Conservation (phyloP, 2,329 filamentous ascomycete species). For the Diaporthe capsici region DNA sequence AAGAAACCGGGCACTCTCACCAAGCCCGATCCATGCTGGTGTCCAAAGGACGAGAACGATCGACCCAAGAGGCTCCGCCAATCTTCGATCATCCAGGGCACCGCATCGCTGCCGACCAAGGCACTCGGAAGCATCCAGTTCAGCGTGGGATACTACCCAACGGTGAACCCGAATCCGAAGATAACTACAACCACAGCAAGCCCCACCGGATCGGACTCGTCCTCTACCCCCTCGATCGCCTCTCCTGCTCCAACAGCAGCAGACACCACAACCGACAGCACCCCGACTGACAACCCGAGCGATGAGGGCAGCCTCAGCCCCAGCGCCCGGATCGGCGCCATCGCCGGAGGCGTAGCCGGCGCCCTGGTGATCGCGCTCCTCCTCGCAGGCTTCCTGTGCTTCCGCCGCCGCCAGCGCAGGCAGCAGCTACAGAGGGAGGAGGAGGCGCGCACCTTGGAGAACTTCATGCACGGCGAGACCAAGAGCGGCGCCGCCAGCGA, state of each 20-base stretch:
- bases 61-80: slow-evolving; percentile 48
- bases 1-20: slow-evolving; percentile 44
- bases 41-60: slow-evolving; percentile 46
- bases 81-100: slow-evolving; percentile 45
- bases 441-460: background rate
- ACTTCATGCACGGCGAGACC: background rate
- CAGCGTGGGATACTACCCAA: slow-evolving; percentile 37
- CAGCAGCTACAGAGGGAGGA: background rate
- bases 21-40: slow-evolving; percentile 49
- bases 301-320: slow-evolving; percentile 42
- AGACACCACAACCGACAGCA: slow-evolving; percentile 5
- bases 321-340: slow-evolving; percentile 46
- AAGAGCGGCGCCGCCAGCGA: slow-evolving; percentile 10
- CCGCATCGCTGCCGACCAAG: slow-evolving; percentile 48
- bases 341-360: slow-evolving; percentile 43
- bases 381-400: slow-evolving; percentile 40
- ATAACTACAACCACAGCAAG: slow-evolving; percentile 19
- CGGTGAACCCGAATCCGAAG: background rate
- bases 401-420: slow-evolving; percentile 40
- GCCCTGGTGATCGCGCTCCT: slow-evolving; percentile 44
- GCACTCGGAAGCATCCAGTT: slow-evolving; percentile 48
- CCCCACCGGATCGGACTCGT: background rate
- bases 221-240: slow-evolving; percentile 23
- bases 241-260: slow-evolving; percentile 24
- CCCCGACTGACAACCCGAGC: background rate